Base-by-base conservation (phyloP, 306 rosid species). In the Macrotyloma uniflorum region DNA sequence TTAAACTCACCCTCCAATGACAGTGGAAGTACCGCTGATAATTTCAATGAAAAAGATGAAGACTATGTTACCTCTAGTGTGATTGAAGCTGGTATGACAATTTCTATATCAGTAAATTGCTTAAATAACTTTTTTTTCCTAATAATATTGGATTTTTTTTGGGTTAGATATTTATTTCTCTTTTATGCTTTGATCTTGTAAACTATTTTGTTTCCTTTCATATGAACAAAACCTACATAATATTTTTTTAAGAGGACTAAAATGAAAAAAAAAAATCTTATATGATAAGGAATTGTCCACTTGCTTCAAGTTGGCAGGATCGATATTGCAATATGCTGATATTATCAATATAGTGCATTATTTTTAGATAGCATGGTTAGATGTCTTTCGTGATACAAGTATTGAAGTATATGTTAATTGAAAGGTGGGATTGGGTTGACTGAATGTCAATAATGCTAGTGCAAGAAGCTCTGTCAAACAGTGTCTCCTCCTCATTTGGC, bases 51-150 rank as follows among this genome's bases (percentile, higher is more conserved):
- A 83, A 93, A 93, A 4, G 96, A 95, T 81, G 97, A 86, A 68
- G 98, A 95, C 70, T 95, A 95, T 75, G 94, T 95, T 53, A 86
- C 88, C 75, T 91, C 99, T 23, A 95, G 90, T 57, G 89, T 95
- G 68, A 78, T 91, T 49, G 99, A 95, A 85, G 99, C 99, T 30
- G 97, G 99, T 95, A n/a, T 54, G 47, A 30, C 43, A 40, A 54
- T 49, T 54, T 35, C 0, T 9, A 38, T 19, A 18, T 9, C 23
- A 66, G 16, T 77, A 4, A 7, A 50, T 22, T 28, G 13, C 19
- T 7, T 28, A 61, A 7, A 15, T 30, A 26, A 5, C 19, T 26
- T 13, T 14, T 58, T 26, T 0, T 13, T 58, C 33, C 0, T 3
- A 5, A 14, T 14, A 14, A 26, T 6, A 13, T 14, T 13, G 16